Evolutionary conservation across 257 asterid species (phyloP), one percentile per base, ranked within the genome.

Genomic region (Nicotiana attenuata): DNA sequence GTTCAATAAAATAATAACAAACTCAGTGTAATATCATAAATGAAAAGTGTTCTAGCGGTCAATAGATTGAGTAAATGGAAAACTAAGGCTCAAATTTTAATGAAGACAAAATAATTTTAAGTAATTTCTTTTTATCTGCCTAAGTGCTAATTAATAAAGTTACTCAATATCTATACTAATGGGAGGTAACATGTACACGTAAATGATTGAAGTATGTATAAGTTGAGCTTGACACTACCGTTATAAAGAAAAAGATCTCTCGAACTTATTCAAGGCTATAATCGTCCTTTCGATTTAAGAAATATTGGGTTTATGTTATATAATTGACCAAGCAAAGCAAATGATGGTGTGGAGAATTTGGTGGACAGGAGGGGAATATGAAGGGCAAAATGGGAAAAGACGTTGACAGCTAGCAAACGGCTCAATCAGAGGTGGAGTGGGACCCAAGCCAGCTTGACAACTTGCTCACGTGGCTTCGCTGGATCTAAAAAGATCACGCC

Each of bases 401-500:
- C 13, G 2, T 7, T 56, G 83, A 85, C 90, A 90, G 89, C 93
- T 89, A 91, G 88, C 92, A 76, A 81, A 76, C 19, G 60, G 77
- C 47, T 69, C 82, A 86, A 76, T 80, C 86, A 33, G 11, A 85
- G 91, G 90, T 88, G 90, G 90, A 89, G 61, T 68, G 81, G 92
- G 91, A 10, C 88, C 90, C 90, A 5, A 0, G 60, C 90, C 69
- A 65, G 84, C 80, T 57, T 3, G 83, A 84, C 22, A 57, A 61
- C 76, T 57, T 61, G 61, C 87, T 82, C 87, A 82, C 89, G 86
- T 88, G 88, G 89, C 88, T 80, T 88, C 78, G 91, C 89, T 88
- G 90, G 84, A 76, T 78, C 76, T 81, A 81, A 29, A 71, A 45
- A 52, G 14, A 71, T 80, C 82, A 82, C 86, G 80, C 81, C 89